phyloP scores from a whole-genome alignment of 352 stramenopile genomes.

The Phytophthora pseudosyringae region DNA sequence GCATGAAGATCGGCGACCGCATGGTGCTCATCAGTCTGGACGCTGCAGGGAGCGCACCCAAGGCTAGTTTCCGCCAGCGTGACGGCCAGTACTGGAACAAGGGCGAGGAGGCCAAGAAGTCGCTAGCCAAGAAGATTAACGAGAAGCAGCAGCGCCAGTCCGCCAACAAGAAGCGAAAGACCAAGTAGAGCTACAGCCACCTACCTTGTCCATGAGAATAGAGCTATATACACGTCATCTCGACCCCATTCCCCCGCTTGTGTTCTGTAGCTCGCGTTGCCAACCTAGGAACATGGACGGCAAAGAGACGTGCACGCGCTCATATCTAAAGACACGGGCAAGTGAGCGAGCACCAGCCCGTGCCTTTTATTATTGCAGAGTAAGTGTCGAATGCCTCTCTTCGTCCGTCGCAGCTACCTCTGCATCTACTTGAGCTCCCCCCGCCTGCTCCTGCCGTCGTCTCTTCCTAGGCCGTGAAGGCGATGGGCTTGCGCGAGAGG shows the following conservation, averaged over 20 bases:
- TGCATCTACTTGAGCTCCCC: background rate
- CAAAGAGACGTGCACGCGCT: too few relatives aligned
- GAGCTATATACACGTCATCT: slow-evolving; percentile 28
- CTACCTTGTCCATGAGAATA: slow-evolving; percentile 28
- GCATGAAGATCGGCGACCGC: slow-evolving; percentile 88
- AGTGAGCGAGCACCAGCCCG: background rate
- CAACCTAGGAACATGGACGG: too few relatives aligned
- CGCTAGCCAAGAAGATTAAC: slow-evolving; percentile 74
- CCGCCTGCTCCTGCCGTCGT: slow-evolving; percentile 8
- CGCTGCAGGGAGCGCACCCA: slow-evolving; percentile 83
- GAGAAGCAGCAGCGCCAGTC: slow-evolving; percentile 66
- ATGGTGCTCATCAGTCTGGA: slow-evolving; percentile 95
- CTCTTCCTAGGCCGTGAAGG: slow-evolving; percentile 72
- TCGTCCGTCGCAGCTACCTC: background rate
- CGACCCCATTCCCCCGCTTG: too few relatives aligned
- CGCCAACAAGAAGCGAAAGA: slow-evolving; percentile 60
- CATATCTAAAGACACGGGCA: background rate
- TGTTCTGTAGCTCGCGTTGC: too few relatives aligned
- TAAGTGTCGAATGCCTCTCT: background rate
- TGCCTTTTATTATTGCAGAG: slow-evolving; percentile 17
- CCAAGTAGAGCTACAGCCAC: slow-evolving; percentile 21
- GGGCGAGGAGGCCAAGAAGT: slow-evolving; percentile 85
- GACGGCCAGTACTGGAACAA: slow-evolving; percentile 91
- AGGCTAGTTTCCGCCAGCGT: slow-evolving; percentile 89
- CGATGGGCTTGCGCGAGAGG: slow-evolving; percentile 51